These are phyloP conservation scores for Prosopis cineraria DNA, from an alignment of 306 rosid genomes.

Conservation along the genomic window DNA sequence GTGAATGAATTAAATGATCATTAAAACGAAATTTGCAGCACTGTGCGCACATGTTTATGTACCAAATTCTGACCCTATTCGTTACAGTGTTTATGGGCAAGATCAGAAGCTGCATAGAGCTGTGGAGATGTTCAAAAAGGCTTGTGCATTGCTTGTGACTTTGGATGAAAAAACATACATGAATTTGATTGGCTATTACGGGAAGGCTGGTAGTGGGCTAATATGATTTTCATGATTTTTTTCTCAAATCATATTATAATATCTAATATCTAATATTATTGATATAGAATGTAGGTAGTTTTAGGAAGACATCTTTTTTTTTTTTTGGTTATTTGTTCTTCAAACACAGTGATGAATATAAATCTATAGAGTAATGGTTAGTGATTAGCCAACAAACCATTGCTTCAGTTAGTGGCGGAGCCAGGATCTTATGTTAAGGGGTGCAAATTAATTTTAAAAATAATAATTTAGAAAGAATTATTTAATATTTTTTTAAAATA, in stretches of 20 bases:
- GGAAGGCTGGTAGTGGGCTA: conserved; percentile 81
- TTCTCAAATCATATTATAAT: not conserved
- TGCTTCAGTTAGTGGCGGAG: no score
- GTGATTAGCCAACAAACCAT: not conserved
- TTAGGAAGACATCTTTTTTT: not conserved
- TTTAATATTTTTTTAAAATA: no score
- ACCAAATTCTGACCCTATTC: no score
- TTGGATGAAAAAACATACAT: conserved; percentile 76
- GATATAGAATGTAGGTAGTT: not conserved
- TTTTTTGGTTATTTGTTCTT: not conserved
- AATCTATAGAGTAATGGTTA: not conserved
- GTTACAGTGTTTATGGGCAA: conserved; percentile 81
- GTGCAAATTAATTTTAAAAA: no score
- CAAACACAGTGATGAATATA: not conserved
- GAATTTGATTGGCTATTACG: conserved; percentile 84
- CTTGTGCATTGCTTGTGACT: conserved; percentile 48
- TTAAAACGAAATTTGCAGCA: no score
- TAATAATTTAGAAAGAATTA: no score
- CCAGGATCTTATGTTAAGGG: no score
- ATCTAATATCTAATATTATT: conserved; percentile 22
- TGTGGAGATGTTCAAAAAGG: conserved; percentile 70
- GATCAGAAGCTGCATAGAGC: conserved; percentile 78
- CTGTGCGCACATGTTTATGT: no score
- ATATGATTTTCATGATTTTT: not conserved
- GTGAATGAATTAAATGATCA: no score